Evolutionary conservation across 2,329 filamentous ascomycete genomes (phyloP).

Genomic region (Stagonosporopsis chrysanthemi): DNA sequence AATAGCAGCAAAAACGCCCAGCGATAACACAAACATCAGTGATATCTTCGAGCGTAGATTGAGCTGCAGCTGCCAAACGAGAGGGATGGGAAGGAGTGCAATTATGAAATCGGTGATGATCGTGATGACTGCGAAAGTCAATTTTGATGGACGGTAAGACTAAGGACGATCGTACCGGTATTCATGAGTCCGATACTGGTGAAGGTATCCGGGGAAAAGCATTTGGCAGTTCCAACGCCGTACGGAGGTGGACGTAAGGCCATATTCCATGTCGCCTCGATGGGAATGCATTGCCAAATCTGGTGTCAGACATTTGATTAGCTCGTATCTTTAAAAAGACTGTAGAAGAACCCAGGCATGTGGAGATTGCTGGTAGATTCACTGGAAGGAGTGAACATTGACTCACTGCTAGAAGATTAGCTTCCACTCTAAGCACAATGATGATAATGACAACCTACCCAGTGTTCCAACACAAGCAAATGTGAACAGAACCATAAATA

Average conservation of each 20-base stretch:
- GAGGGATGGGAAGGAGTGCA: slow-evolving; percentile 53
- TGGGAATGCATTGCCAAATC: slow-evolving; percentile 58
- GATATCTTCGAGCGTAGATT: slow-evolving; percentile 54
- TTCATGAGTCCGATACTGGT: slow-evolving; percentile 57
- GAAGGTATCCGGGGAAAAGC: slow-evolving; percentile 53
- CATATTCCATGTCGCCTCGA: slow-evolving; percentile 56
- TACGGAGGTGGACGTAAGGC: slow-evolving; percentile 41
- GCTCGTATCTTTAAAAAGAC: background rate
- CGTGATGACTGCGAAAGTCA: slow-evolving; percentile 43
- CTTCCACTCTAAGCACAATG: background rate
- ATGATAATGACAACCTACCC: background rate
- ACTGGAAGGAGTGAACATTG: background rate
- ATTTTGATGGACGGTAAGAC: background rate
- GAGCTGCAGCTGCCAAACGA: slow-evolving; percentile 55
- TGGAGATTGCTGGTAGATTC: background rate
- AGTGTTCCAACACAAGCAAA: slow-evolving; percentile 56
- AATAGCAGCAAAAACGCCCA: slow-evolving; percentile 53
- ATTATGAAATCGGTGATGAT: slow-evolving; percentile 53
- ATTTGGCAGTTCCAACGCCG: slow-evolving; percentile 48
- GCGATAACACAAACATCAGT: slow-evolving; percentile 45
- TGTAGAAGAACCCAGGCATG: background rate
- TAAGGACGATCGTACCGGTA: slow-evolving; percentile 41
- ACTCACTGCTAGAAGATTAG: slow-evolving; percentile 3
- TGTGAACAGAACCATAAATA: slow-evolving; percentile 54
- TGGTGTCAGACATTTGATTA: background rate